Evolutionary conservation across 2,329 filamentous ascomycete species (phyloP), one percentile per base, ranked within the genome.

Genomic region (Aspergillus tanneri): DNA sequence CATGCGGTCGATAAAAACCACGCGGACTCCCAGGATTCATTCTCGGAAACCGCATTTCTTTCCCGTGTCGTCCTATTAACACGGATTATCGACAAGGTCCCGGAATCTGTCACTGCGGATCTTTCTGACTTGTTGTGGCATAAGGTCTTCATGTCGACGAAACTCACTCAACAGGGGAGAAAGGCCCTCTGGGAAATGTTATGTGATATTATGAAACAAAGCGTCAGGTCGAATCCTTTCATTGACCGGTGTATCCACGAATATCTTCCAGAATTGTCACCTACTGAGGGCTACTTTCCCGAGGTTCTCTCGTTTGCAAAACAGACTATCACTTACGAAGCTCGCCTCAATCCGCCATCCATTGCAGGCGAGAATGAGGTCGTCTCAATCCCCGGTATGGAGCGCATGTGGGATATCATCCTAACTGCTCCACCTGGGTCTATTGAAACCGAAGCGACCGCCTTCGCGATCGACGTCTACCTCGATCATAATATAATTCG

Each of bases 371-470:
- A 72, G 24, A 52, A 69, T 41, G 67, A 74, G 38, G 64, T 73
- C 22, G 63, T 75, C n/a, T 56, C 61, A n/a, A 67, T 76, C 41
- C 73, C 76, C 3, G 76, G 77, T 5, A 74, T 76, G 53, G 87
- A 93, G 57, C 80, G 90, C 48, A 73, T 96, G n/a, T 96, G 91
- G 91, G 82, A 83, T 19, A 82, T 96, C 58, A 83, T 92, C 25
- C 72, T 95, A 44, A 84, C 81, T 12, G 83, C 87, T 2, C 82
- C 83, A 4, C 74, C 80, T 28, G 73, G 79, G 28, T 80, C 77
- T 0, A 83, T 95, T 39, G 88, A 88, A 56, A 77, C 79, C 16
- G 72, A 77, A 43, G 86, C 88, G 1, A 90, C 87, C 23, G 77
- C 76, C 42, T 83, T 84, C 18, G 81, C 95, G 3, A 88, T 90